Conservation (phyloP, 768 basidiomycete species). For the Hygrocybe coccinea region DNA sequence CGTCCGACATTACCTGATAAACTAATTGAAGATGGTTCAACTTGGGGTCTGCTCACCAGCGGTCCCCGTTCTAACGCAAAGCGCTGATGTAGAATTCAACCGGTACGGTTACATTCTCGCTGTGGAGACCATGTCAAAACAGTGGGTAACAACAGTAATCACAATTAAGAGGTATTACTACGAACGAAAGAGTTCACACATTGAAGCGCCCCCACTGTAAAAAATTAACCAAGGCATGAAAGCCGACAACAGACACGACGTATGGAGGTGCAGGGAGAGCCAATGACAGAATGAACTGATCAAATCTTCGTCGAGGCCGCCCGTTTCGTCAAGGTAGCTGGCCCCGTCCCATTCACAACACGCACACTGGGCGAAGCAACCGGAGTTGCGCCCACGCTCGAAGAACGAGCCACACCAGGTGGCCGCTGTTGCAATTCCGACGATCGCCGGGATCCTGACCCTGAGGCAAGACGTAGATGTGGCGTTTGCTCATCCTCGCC, state of each 20-base stretch:
- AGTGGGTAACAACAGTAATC: constrained; percentile 90
- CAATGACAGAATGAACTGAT: constrained; percentile 28
- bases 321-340: neutral
- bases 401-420: neutral
- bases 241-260: too few relatives aligned
- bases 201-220: too few relatives aligned
- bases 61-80: too few relatives aligned
- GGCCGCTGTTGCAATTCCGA: neutral
- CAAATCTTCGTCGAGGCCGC: constrained; percentile 4
- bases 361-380: neutral
- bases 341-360: neutral
- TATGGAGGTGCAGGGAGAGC: constrained; percentile 27
- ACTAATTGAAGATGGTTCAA: too few relatives aligned
- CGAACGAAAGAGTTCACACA: constrained; percentile 48
- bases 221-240: too few relatives aligned
- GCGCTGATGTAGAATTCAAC: too few relatives aligned
- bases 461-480: neutral
- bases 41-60: too few relatives aligned
- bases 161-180: constrained; percentile 89
- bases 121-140: constrained; percentile 10
- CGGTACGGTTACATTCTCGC: too few relatives aligned
- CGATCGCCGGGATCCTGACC: constrained; percentile 2
- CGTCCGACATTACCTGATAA: too few relatives aligned
- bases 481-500: constrained; percentile 9
- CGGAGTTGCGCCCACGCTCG: neutral